Conservation (phyloP, 2,329 filamentous ascomycete genomes). For the Diaporthe helianthi region DNA sequence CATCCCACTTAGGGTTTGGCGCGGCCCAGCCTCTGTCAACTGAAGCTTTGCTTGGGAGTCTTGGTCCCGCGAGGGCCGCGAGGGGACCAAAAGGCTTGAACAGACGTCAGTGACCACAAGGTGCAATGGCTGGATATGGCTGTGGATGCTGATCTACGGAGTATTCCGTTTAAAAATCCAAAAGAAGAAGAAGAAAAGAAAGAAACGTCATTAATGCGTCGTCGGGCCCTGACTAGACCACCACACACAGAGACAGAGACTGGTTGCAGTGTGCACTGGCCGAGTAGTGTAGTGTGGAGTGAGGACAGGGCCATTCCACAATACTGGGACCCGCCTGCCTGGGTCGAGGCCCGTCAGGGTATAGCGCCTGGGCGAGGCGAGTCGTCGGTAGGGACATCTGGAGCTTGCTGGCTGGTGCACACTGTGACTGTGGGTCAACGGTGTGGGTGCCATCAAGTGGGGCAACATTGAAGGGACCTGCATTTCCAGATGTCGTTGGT, state of each 20-base stretch:
- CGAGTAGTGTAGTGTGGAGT: conserved; percentile 2
- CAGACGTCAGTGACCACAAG: conserved; percentile 17
- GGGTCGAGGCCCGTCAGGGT: conserved; percentile 5
- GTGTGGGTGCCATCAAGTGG: too few species aligned
- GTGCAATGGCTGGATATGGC: too few species aligned
- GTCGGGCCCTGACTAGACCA: neutral
- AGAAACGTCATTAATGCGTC: conserved; percentile 25
- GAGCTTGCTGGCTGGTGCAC: neutral
- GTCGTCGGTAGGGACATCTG: neutral
- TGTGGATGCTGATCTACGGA: too few species aligned
- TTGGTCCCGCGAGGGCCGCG: conserved; percentile 8
- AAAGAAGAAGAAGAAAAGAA: too few species aligned
- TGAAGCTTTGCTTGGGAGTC: conserved; percentile 12
- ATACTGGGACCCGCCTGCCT: conserved; percentile 8
- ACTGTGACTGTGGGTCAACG: neutral
- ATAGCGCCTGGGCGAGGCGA: conserved; percentile 2
- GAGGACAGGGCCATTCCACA: neutral
- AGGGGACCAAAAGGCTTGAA: conserved; percentile 3
- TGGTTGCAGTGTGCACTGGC: too few species aligned
- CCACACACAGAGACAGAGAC: too few species aligned
- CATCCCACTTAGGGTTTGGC: neutral
- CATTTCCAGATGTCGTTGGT: too few species aligned
- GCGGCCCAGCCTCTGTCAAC: neutral
- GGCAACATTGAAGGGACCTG: too few species aligned
- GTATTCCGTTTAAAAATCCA: too few species aligned